Evolutionary conservation across 306 rosid species (phyloP), one percentile per base, ranked within the genome.

Genomic region (Arachis stenosperma): DNA sequence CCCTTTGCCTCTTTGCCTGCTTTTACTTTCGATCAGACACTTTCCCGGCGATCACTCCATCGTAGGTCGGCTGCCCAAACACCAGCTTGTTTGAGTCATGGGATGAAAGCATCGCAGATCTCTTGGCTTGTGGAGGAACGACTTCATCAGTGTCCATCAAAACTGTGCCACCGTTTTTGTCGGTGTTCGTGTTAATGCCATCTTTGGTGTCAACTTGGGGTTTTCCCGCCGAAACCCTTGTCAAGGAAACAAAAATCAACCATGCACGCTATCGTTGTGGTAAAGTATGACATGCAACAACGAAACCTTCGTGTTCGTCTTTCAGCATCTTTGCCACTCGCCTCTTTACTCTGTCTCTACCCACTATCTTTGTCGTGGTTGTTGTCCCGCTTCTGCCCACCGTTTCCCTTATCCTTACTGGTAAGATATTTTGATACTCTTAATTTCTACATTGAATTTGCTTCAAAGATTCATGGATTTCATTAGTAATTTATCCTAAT

Each of bases 201-300:
- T 27, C 61, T 7, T 6, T 44, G 30, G 65, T 4, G 2, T 44
- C 64, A 27, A 56, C 11, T 17, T 42, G 60, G 27, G 71, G 3
- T 29, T 47, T 89, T 89, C 81, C 98, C 97, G 76, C 97, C 97
- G 56, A 94, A 91, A 9, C 97, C 98, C 64, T 94, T 97, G 33
- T 91, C 97, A 4, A 94, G 87, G 56, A 81, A 69, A 14, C 98
- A 91, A 13, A 94, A 94, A 64, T 91, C 97, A 52, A 94, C 83
- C 0, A 90, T 89, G 88, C 95, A 91, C 5, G 96, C 98, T 97
- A 91, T 91, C 39, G 36, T 3, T 27, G 43, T 0, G 66, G 47
- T 13, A 42, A 5, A 13, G 47, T 9, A 70, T 17, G 29, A 1
- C 6, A 46, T 15, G 69, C 7, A 33, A 2, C 40, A 17, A 2